Conservation (phyloP, 73 alveolate genomes). For the Tetrahymena borealis region DNA sequence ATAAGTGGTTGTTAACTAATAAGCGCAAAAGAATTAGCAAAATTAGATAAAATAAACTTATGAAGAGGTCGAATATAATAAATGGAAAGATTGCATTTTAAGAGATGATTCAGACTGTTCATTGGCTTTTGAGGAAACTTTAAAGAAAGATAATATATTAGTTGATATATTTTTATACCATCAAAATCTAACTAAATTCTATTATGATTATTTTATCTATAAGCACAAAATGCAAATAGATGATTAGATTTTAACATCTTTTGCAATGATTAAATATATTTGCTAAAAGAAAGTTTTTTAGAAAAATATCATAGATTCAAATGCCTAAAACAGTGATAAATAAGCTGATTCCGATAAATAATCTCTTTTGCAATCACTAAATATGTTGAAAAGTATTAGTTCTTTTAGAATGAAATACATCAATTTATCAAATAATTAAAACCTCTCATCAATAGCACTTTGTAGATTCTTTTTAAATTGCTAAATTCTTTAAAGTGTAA, state of each 20-base stretch:
- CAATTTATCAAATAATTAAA: background rate
- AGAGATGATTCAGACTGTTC: background rate
- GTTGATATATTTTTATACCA: background rate
- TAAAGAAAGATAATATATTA: background rate
- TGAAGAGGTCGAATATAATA: background rate
- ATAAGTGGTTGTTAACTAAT: too few relatives aligned
- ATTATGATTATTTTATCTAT: background rate
- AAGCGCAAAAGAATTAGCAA: background rate
- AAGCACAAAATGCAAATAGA: background rate
- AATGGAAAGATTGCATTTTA: background rate
- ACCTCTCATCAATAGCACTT: background rate
- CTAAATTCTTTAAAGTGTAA: background rate
- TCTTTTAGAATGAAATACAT: background rate
- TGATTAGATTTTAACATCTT: background rate
- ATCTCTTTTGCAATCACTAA: background rate
- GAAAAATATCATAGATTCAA: background rate
- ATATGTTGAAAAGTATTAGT: too few relatives aligned
- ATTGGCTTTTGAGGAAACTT: background rate
- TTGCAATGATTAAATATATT: background rate
- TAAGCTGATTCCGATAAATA: background rate
- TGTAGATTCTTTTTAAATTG: background rate
- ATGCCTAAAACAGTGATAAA: background rate
- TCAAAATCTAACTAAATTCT: background rate
- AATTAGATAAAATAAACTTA: background rate
- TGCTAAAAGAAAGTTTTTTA: background rate